These are phyloP conservation scores for Emericellopsis terricola DNA, from an alignment of 495 filamentous ascomycete genomes.

Conservation along the genomic window DNA sequence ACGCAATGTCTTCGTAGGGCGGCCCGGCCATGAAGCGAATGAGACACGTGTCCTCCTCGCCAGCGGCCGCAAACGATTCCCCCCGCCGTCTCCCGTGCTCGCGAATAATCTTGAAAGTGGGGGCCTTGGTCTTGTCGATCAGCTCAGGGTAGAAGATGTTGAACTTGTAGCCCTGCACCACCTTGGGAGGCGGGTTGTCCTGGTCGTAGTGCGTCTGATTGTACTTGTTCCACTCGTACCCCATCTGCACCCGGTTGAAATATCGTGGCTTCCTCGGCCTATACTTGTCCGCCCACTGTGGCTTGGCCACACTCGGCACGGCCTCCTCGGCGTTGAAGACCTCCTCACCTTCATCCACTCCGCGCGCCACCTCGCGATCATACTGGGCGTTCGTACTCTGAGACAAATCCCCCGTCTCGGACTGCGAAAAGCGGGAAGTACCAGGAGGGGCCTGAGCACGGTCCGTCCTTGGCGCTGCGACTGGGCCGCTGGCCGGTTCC, in stretches of 20 bases:
- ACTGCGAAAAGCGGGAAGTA: conserved; percentile 52
- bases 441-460: conserved; percentile 34
- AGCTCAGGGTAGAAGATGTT: conserved; percentile 99
- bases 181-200: conserved; percentile 93
- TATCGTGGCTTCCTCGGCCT: conserved; percentile 87
- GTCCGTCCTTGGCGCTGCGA: conserved; percentile 7
- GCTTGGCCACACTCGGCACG: conserved; percentile 38
- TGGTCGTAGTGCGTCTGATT: conserved; percentile 99
- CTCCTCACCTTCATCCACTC: conserved; percentile 84
- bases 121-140: conserved; percentile 89
- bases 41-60: conserved; percentile 91
- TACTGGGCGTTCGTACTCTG: conserved; percentile 83
- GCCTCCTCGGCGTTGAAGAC: conserved; percentile 88
- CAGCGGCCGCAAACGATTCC: conserved; percentile 86
- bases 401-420: conserved; percentile 64
- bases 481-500: conserved; percentile 6
- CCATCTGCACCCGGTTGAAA: conserved; percentile 97
- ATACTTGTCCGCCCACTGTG: conserved; percentile 78
- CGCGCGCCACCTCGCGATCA: conserved; percentile 82
- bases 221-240: conserved; percentile 99
- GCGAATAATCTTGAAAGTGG: conserved; percentile 86
- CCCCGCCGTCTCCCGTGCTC: conserved; percentile 78
- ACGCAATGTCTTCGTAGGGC: conserved; percentile 93
- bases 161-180: conserved; percentile 98
- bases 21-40: conserved; percentile 93